Conservation (phyloP, 2,329 filamentous ascomycete genomes). For the Fusarium sp. region DNA sequence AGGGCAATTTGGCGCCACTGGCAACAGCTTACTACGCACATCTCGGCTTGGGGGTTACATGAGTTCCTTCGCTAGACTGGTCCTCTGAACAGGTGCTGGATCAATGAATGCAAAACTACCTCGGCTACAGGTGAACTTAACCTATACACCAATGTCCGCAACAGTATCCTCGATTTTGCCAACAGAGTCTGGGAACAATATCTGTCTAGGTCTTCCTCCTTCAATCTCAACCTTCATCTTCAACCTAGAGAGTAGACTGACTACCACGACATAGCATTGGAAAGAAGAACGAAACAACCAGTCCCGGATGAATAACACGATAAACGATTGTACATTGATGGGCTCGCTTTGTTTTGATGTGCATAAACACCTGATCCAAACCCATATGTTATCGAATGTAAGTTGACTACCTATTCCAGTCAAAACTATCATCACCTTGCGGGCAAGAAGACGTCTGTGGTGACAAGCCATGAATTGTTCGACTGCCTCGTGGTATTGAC, state of each 20-base stretch:
- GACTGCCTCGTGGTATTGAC: not conserved
- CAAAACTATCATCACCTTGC: not conserved
- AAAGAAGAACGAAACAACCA: not conserved
- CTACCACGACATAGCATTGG: not conserved
- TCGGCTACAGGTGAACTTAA: not conserved
- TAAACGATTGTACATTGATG: not conserved
- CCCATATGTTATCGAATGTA: not conserved
- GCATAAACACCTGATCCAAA: not conserved
- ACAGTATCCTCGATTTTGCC: too few species aligned
- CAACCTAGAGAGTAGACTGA: not conserved
- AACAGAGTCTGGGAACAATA: not conserved
- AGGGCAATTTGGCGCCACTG: not conserved
- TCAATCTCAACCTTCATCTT: not conserved
- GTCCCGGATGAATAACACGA: not conserved
- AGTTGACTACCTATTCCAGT: not conserved
- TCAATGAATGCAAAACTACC: not conserved
- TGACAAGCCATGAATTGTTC: not conserved
- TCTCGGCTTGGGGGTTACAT: not conserved
- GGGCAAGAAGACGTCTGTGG: not conserved
- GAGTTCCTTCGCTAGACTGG: not conserved
- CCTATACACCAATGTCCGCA: not conserved
- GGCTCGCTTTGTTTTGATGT: not conserved
- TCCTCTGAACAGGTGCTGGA: not conserved
- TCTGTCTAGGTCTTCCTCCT: not conserved
- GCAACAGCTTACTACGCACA: not conserved